phyloP scores from a whole-genome alignment of 2,329 filamentous ascomycete species.

The Iodosphaeria phyllophila region DNA sequence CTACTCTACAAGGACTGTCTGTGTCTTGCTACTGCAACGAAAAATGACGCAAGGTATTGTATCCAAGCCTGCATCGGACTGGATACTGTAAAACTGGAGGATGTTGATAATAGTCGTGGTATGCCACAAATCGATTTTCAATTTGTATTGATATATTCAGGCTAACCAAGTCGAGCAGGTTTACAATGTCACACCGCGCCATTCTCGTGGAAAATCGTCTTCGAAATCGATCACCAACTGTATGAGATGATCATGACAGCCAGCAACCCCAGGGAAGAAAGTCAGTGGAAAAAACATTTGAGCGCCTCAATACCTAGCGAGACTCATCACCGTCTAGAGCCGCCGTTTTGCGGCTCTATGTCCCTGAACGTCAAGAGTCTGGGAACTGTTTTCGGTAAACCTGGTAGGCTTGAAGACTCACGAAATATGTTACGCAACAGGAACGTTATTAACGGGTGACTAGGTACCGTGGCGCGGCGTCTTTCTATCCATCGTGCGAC shows the following conservation, averaged over 20 bases:
- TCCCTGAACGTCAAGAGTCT: constrained; percentile 54
- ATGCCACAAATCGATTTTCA: constrained; percentile 6
- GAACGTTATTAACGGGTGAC: constrained; percentile 2
- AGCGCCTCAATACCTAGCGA: constrained; percentile 29
- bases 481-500: constrained; percentile 67
- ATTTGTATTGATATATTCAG: constrained; percentile 2
- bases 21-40: constrained; percentile 51
- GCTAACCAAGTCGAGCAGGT: constrained; percentile 28
- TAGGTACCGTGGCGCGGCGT: constrained; percentile 43
- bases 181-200: constrained; percentile 74
- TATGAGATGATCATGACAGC: constrained; percentile 80
- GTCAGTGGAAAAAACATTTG: constrained; percentile 60
- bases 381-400: constrained; percentile 56
- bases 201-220: constrained; percentile 83
- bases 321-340: constrained; percentile 23
- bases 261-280: constrained; percentile 63
- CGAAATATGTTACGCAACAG: not conserved
- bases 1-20: constrained; percentile 69
- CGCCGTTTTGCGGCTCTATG: constrained; percentile 41
- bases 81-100: constrained; percentile 45
- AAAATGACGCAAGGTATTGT: constrained; percentile 47
- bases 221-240: constrained; percentile 56
- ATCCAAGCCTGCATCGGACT: constrained; percentile 60
- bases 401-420: constrained; percentile 23
- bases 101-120: constrained; percentile 60